phyloP scores from a whole-genome alignment of 2,329 filamentous ascomycete genomes.

The Rachicladosporium sp. region DNA sequence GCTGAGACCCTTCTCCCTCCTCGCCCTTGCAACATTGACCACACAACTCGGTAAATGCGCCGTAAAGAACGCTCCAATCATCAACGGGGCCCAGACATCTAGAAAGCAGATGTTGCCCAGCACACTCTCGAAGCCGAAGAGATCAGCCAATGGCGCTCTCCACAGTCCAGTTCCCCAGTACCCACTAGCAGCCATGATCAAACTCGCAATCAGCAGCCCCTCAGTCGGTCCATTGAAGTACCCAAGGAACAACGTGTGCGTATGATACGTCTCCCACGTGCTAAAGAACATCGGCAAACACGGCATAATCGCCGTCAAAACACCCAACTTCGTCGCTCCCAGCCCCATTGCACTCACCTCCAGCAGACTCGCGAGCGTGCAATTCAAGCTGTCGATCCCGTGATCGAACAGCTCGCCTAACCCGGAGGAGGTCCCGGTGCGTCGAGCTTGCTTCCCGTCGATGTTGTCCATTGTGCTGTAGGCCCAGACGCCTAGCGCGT shows the following conservation, averaged over 20 bases:
- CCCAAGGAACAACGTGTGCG: conserved; percentile 89
- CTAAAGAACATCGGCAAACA: conserved; percentile 98
- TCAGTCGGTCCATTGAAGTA: conserved; percentile 97
- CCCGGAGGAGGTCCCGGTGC: conserved; percentile 88
- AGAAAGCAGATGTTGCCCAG: conserved; percentile 64
- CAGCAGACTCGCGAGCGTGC: conserved; percentile 79
- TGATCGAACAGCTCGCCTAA: conserved; percentile 97
- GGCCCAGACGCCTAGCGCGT: conserved; percentile 90
- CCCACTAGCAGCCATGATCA: conserved; percentile 75
- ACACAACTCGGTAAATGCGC: conserved; percentile 81
- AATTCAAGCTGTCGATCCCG: conserved; percentile 96
- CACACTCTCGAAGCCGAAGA: conserved; percentile 50
- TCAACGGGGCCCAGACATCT: conserved; percentile 69
- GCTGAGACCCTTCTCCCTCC: conserved; percentile 58
- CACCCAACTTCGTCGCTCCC: conserved; percentile 69
- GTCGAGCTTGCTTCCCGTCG: conserved; percentile 90
- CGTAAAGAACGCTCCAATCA: conserved; percentile 34
- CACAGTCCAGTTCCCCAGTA: conserved; percentile 82
- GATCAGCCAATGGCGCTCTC: conserved; percentile 59
- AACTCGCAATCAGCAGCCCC: conserved; percentile 77
- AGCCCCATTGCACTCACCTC: conserved; percentile 90
- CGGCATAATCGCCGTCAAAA: conserved; percentile 82
- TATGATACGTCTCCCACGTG: conserved; percentile 99
- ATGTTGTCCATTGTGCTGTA: conserved; percentile 98
- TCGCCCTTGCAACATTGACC: conserved; percentile 68